These are phyloP conservation scores for Drechslerella dactyloides DNA, from an alignment of 2,329 filamentous ascomycete genomes.

Conservation along the genomic window DNA sequence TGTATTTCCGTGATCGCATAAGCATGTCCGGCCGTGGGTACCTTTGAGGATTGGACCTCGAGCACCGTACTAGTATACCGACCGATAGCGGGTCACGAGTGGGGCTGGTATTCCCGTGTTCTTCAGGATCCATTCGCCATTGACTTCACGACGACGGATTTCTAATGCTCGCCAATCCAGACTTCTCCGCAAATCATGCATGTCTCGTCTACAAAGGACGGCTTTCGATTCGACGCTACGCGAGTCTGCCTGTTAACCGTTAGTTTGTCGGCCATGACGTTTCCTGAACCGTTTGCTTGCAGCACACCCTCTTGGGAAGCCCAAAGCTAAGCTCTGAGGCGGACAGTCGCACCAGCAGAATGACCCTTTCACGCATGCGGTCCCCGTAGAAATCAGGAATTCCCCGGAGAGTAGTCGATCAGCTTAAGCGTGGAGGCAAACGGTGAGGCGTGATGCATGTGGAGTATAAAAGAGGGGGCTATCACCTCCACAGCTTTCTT, in stretches of 20 bases:
- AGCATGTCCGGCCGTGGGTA: no score
- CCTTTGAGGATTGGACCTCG: no score
- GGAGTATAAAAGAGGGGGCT: constrained; percentile 22
- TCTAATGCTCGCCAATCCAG: no score
- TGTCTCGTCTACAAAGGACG: not conserved
- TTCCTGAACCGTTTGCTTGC: constrained; percentile 42
- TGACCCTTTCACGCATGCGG: constrained; percentile 26
- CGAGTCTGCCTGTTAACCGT: not conserved
- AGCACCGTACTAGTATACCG: no score
- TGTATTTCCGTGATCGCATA: no score
- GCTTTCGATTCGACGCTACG: constrained; percentile 23
- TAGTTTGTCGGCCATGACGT: constrained; percentile 38
- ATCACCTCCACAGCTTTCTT: not conserved
- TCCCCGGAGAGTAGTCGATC: constrained; percentile 27
- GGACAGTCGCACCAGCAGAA: constrained; percentile 10
- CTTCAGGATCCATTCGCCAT: not conserved
- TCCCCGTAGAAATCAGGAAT: constrained; percentile 32
- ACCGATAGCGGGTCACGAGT: no score
- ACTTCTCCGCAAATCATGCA: no score
- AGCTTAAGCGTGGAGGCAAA: constrained; percentile 8
- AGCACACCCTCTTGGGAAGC: constrained; percentile 39
- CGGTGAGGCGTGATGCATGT: constrained; percentile 1
- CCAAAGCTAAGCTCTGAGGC: constrained; percentile 9
- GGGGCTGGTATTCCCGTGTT: no score
- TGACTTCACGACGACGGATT: not conserved